A percentile compares a stretch with the other conserved stretches of the same genome.
Conservation (phyloP, 768 basidiomycete species). For the Botryobasidium botryosum region DNA sequence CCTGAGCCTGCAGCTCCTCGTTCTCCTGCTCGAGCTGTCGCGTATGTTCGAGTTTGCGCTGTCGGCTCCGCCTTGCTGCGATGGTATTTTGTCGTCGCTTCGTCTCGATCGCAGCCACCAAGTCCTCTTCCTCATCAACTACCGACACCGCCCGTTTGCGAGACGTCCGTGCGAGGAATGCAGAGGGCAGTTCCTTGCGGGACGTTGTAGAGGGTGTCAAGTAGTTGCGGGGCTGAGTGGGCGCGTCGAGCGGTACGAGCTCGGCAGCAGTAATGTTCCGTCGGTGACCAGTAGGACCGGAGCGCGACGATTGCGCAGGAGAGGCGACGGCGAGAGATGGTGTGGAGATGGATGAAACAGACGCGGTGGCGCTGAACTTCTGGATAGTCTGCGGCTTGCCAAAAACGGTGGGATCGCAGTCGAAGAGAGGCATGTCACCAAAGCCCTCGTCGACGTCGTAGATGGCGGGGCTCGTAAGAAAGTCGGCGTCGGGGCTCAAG, state of each 20-base stretch:
- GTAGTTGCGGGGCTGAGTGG: slow-evolving; percentile 66
- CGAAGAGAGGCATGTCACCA: too few relatives aligned
- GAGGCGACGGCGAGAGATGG: too few relatives aligned
- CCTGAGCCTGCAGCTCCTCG: slow-evolving; percentile 5
- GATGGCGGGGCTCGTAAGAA: too few relatives aligned
- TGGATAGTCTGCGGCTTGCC: too few relatives aligned
- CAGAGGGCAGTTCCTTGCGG: slow-evolving; percentile 58
- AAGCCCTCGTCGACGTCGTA: too few relatives aligned
- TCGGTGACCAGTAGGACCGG: slow-evolving; percentile 65
- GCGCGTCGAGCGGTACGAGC: slow-evolving; percentile 57
- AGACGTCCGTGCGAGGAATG: slow-evolving; percentile 26
- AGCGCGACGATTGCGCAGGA: too few relatives aligned
- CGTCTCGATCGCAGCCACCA: slow-evolving; percentile 51
- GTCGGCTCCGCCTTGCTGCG: slow-evolving; percentile 64
- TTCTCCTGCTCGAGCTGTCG: slow-evolving; percentile 37
- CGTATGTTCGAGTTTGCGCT: slow-evolving; percentile 55
- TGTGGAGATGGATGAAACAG: too few relatives aligned
- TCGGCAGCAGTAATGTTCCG: slow-evolving; percentile 47
- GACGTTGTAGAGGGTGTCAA: slow-evolving; percentile 56
- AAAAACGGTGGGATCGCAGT: too few relatives aligned
- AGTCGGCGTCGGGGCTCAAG: too few relatives aligned
- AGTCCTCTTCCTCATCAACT: slow-evolving; percentile 29
- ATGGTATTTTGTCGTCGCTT: slow-evolving; percentile 76
- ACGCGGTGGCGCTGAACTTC: too few relatives aligned
- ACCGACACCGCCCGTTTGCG: slow-evolving; percentile 27